These are phyloP conservation scores for Blumeriella jaapii DNA, from an alignment of 2,329 filamentous ascomycete species.

Conservation along the genomic window DNA sequence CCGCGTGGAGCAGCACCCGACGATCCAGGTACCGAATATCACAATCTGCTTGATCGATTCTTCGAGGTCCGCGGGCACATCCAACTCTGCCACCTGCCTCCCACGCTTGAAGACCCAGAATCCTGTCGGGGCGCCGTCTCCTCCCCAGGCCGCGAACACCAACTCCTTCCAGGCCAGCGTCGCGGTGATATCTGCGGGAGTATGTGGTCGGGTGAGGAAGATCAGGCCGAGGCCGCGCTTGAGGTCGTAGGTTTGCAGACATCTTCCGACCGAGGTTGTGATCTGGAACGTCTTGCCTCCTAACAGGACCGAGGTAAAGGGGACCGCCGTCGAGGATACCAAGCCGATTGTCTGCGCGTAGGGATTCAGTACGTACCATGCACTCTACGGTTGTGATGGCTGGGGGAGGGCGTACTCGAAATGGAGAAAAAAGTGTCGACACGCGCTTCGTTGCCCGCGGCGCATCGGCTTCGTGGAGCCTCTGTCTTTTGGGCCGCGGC, in stretches of 20 bases:
- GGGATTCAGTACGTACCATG: too few relatives aligned
- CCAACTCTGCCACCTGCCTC: constrained; percentile 67
- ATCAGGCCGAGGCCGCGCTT: constrained; percentile 82
- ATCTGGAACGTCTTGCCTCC: constrained; percentile 96
- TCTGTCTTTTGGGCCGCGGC: constrained; percentile 68
- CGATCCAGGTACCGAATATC: constrained; percentile 83
- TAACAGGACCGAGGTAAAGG: constrained; percentile 78
- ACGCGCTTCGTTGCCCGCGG: constrained; percentile 34
- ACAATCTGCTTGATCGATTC: constrained; percentile 69
- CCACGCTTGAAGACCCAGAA: constrained; percentile 90
- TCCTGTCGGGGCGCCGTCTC: constrained; percentile 45
- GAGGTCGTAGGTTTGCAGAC: constrained; percentile 91
- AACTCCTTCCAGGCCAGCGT: constrained; percentile 79
- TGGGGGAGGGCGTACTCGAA: constrained; percentile 73
- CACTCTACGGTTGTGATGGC: too few relatives aligned
- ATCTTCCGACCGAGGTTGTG: constrained; percentile 84
- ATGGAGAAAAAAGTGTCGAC: constrained; percentile 86
- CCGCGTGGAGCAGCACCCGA: constrained; percentile 63
- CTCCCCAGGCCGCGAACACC: constrained; percentile 84
- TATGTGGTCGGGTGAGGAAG: constrained; percentile 87
- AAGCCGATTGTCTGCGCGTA: constrained; percentile 68
- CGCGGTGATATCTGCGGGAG: constrained; percentile 74
- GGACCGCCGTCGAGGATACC: constrained; percentile 80
- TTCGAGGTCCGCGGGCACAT: constrained; percentile 50
- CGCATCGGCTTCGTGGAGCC: constrained; percentile 37